phyloP scores from a whole-genome alignment of 768 basidiomycete genomes.

The Collybiopsis luxurians region DNA sequence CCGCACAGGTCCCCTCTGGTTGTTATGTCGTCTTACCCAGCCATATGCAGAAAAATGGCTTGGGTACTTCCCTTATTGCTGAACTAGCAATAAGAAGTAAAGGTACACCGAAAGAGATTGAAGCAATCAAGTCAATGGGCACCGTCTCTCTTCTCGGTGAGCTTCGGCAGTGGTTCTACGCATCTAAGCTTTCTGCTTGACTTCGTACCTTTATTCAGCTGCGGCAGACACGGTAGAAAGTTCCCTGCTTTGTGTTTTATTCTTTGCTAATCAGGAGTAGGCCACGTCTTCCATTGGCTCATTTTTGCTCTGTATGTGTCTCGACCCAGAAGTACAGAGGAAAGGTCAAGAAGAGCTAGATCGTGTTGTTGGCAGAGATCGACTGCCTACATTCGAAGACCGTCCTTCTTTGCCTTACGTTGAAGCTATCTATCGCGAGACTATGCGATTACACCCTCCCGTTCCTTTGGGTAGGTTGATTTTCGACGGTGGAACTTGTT shows the following conservation, averaged over 20 bases:
- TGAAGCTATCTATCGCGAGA: conserved; percentile 2
- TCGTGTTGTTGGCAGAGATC: not conserved
- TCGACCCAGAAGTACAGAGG: not conserved
- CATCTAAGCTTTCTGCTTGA: too few species aligned
- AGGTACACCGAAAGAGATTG: not conserved
- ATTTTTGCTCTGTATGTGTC: not conserved
- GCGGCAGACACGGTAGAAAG: not conserved
- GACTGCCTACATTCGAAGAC: not conserved
- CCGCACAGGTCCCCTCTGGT: too few species aligned
- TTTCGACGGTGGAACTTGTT: not conserved
- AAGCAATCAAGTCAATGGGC: conserved; percentile 1
- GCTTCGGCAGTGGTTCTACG: too few species aligned
- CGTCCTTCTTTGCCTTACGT: not conserved
- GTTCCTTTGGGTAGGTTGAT: not conserved
- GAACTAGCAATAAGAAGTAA: not conserved
- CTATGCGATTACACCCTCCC: not conserved
- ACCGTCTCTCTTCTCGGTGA: not conserved
- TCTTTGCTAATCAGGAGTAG: not conserved
- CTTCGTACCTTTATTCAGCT: too few species aligned
- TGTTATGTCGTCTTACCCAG: too few species aligned
- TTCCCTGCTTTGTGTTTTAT: not conserved
- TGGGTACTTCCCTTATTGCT: not conserved
- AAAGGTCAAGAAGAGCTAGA: conserved; percentile 1
- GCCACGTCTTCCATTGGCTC: not conserved
- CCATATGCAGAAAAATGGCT: not conserved